Conservation (phyloP, 225 moss, liverwort and hornwort species). For the Pseudoscleropodium purum region DNA sequence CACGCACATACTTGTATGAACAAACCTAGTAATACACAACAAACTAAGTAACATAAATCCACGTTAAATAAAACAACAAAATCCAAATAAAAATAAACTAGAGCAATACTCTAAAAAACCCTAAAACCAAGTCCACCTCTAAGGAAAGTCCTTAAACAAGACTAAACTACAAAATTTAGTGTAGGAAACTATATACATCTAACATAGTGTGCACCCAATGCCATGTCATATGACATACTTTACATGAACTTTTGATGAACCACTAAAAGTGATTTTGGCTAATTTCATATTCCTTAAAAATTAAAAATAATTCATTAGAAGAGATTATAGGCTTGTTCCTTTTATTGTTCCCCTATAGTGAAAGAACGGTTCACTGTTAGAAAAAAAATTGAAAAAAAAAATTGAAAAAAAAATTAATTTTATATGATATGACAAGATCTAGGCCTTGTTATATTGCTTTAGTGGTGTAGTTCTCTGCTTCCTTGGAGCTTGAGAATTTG, state of each 20-base stretch:
- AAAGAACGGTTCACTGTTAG: too few species aligned
- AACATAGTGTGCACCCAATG: fast-evolving
- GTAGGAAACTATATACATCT: background rate
- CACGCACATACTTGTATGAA: background rate
- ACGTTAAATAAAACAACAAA: background rate
- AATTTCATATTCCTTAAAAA: background rate
- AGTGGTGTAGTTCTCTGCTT: too few species aligned
- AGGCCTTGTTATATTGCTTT: too few species aligned
- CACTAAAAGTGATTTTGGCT: background rate
- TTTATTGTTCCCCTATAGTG: too few species aligned
- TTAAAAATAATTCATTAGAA: too few species aligned
- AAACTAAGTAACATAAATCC: background rate
- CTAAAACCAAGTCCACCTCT: background rate
- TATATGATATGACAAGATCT: too few species aligned
- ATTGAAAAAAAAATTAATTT: too few species aligned
- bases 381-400: too few species aligned
- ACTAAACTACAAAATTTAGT: too few species aligned
- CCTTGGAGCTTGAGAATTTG: too few species aligned
- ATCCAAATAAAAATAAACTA: background rate
- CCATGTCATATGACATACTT: background rate
- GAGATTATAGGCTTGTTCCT: too few species aligned
- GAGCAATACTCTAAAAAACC: background rate
- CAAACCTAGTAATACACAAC: too few species aligned
- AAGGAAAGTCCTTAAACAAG: background rate
- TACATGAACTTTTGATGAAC: background rate